Base-by-base conservation (phyloP, 1,139 yeast genomes). In the Casaregolazyma suthepensis region DNA sequence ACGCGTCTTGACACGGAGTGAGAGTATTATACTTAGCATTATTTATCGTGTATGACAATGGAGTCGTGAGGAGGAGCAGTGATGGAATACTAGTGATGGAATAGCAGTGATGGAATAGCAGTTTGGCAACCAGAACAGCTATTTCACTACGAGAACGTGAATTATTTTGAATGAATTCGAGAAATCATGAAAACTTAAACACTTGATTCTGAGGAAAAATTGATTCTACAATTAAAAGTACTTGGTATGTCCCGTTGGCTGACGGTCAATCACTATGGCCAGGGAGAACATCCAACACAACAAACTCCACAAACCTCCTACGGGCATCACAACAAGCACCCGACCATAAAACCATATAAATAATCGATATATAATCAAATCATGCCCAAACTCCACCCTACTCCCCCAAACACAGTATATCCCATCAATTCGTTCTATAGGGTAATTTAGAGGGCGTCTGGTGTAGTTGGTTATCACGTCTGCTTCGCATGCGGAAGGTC, bases 401-500 rank as follows among this genome's bases (percentile, higher is more conserved):
- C 10, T 5, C 10, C 12, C 12, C 10, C 31, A 7, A 26, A 26
- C 10, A 26, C 31, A 9, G 31, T 26, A 5, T 26, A 26, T 5
- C 17, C 18, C 7, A 35, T 2, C 9, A 9, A 35, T 12, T 3
- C 4, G 2, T 6, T 35, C 17, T 35, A 26, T 26, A 26, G 31
- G 31, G 31, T 26, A 26, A 26, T 26, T 26, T 26, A 26, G 6
- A 35, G 62, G 62, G 62, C 62, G 58, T 58, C 56, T 59, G 58
- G 62, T 58, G 62, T 58, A 59, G 61, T 59, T 59, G 62, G 62
- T 53, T 58, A 59, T 58, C 62, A 56, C 62, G 59, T 58, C 57
- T 56, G 59, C 62, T 59, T 59, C 56, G 62, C 62, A 59, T 55
- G 62, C 58, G 57, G 57, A 54, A 59, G 62, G 62, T 58, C 62